phyloP scores from a whole-genome alignment of 306 rosid species.

The Casuarina glauca region DNA sequence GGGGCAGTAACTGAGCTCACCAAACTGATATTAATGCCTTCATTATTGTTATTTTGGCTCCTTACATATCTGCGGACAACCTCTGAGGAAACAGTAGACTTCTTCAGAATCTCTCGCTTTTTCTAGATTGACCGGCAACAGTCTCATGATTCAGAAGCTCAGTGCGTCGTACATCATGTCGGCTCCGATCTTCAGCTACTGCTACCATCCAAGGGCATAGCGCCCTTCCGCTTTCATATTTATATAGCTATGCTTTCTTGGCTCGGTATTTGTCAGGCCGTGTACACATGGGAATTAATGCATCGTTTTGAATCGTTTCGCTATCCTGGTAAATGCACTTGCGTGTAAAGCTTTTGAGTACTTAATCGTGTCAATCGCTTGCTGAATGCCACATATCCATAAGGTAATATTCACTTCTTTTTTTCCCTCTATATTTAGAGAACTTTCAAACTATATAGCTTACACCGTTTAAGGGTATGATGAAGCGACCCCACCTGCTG shows the following conservation, averaged over 20 bases:
- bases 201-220: too few species aligned
- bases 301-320: background rate
- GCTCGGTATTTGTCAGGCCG: background rate
- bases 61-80: too few species aligned
- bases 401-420: background rate
- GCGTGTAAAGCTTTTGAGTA: background rate
- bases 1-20: conserved; percentile 12
- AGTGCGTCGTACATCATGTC: background rate
- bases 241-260: background rate
- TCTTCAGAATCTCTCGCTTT: background rate
- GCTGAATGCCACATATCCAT: background rate
- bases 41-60: background rate
- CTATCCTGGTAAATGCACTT: background rate
- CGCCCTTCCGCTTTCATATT: too few species aligned
- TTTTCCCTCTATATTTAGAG: background rate
- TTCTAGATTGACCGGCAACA: background rate
- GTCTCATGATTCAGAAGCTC: background rate
- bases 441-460: too few species aligned
- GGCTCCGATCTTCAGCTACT: too few species aligned
- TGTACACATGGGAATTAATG: background rate
- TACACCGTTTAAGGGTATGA: too few species aligned
- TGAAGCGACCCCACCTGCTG: too few species aligned
- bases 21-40: background rate
- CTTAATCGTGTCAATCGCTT: background rate
- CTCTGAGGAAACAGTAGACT: background rate